Evolutionary conservation across 495 filamentous ascomycete genomes (phyloP).

Genomic region (Aspergillus sclerotiicarbonarius): DNA sequence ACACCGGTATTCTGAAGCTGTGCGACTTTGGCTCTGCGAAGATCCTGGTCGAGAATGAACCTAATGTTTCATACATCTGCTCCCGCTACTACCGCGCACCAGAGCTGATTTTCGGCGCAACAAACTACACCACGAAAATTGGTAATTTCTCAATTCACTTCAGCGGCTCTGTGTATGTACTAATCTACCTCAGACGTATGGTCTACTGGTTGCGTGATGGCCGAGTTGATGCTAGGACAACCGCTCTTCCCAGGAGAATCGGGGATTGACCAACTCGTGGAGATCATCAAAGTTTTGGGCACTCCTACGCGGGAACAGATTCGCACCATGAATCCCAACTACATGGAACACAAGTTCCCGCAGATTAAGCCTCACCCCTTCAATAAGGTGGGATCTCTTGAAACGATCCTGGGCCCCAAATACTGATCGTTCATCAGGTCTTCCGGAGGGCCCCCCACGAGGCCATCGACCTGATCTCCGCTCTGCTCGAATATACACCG

Average conservation of each 20-base stretch:
- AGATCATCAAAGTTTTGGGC: constrained; percentile 99
- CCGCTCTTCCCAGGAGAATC: constrained; percentile 99
- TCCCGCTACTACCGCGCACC: constrained; percentile 98
- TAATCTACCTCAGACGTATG: constrained; percentile 78
- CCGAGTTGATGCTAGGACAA: constrained; percentile 97
- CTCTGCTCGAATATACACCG: constrained; percentile 92
- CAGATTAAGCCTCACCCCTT: constrained; percentile 99
- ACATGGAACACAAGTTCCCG: constrained; percentile 99
- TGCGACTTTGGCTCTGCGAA: constrained; percentile 99
- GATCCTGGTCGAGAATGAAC: constrained; percentile 98
- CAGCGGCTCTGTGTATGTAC: constrained; percentile 14
- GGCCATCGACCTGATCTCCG: constrained; percentile 93
- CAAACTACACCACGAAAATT: constrained; percentile 99
- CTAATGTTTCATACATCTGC: constrained; percentile 99
- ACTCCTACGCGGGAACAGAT: constrained; percentile 99
- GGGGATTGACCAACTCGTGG: constrained; percentile 96
- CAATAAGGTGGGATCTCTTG: constrained; percentile 67
- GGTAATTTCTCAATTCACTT: constrained; percentile 57
- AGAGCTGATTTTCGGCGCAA: constrained; percentile 97
- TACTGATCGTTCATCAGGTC: constrained; percentile 54
- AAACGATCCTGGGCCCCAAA: no score
- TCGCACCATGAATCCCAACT: constrained; percentile 99
- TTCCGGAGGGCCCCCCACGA: constrained; percentile 91
- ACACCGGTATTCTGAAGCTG: constrained; percentile 88
- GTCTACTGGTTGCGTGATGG: constrained; percentile 99